Evolutionary conservation across 2,329 filamentous ascomycete species (phyloP).

Genomic region (Penicillium capsulatum): DNA sequence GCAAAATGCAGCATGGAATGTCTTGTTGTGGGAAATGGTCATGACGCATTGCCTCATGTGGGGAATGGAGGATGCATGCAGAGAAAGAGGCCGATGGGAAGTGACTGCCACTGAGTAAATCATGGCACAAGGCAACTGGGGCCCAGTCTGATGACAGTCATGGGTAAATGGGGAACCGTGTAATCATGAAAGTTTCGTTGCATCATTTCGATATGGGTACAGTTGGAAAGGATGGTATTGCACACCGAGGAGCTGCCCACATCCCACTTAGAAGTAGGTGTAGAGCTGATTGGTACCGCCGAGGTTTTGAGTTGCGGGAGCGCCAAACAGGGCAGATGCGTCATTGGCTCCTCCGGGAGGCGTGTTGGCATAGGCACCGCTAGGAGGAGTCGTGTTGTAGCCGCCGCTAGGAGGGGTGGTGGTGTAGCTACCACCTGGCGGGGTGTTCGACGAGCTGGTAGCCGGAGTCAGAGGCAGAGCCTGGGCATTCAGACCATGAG

Average conservation of each 20-base stretch:
- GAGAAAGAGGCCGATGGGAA: constrained; percentile 12
- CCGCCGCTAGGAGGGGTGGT: constrained; percentile 24
- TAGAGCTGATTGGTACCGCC: constrained; percentile 29
- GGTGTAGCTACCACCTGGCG: constrained; percentile 19
- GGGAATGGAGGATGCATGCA: constrained; percentile 8
- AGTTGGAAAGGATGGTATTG: constrained; percentile 25
- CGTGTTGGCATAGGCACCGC: constrained; percentile 16
- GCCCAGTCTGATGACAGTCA: constrained; percentile 26
- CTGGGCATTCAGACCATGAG: constrained; percentile 27
- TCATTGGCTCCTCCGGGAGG: constrained; percentile 28
- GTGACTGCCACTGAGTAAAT: constrained; percentile 11
- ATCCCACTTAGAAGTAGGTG: constrained; percentile 31
- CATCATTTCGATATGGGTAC: constrained; percentile 41
- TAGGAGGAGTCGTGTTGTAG: constrained; percentile 1
- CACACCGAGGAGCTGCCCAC: constrained; percentile 14
- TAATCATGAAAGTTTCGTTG: constrained; percentile 33
- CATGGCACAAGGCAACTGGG: constrained; percentile 16
- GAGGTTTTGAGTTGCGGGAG: constrained; percentile 29
- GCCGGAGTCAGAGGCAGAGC: constrained; percentile 22
- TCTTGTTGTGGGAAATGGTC: constrained; percentile 19
- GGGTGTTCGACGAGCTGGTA: constrained; percentile 21
- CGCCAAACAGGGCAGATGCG: constrained; percentile 29
- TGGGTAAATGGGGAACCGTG: constrained; percentile 19
- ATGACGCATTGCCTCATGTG: constrained; percentile 22
- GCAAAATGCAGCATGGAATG: constrained; percentile 18